phyloP scores from a whole-genome alignment of 75 land plant species.

The Picea sitchensis region DNA sequence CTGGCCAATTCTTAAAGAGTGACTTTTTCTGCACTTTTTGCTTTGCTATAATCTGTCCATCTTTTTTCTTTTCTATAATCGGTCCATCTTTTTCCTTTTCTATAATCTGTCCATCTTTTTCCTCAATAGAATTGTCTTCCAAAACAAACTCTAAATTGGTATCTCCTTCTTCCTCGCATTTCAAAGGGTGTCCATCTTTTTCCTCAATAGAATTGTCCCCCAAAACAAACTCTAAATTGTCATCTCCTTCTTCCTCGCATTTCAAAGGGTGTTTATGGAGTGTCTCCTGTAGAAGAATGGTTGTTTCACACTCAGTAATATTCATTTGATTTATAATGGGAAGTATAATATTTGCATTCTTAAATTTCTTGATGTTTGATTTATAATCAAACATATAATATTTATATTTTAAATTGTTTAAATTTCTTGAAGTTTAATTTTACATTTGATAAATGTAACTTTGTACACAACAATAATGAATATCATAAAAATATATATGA shows the following conservation, averaged over 20 bases:
- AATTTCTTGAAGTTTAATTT: too few species aligned
- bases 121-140: background rate
- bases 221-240: background rate
- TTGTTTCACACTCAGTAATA: too few species aligned
- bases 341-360: too few species aligned
- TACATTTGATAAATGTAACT: too few species aligned
- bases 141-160: background rate
- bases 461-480: too few species aligned
- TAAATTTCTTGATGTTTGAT: too few species aligned
- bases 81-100: too few species aligned
- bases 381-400: too few species aligned
- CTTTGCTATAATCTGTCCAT: background rate
- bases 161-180: background rate
- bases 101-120: background rate
- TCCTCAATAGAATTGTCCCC: background rate
- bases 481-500: too few species aligned
- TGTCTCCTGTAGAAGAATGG: background rate
- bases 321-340: too few species aligned
- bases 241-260: background rate
- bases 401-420: too few species aligned
- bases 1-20: constrained; percentile 30
- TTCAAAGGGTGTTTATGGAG: background rate
- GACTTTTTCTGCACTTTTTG: constrained; percentile 13
- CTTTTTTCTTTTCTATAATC: too few species aligned
- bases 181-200: background rate